Evolutionary conservation across 768 basidiomycete genomes (phyloP), one percentile per base, ranked within the genome.

Genomic region (Lactarius deliciosus): DNA sequence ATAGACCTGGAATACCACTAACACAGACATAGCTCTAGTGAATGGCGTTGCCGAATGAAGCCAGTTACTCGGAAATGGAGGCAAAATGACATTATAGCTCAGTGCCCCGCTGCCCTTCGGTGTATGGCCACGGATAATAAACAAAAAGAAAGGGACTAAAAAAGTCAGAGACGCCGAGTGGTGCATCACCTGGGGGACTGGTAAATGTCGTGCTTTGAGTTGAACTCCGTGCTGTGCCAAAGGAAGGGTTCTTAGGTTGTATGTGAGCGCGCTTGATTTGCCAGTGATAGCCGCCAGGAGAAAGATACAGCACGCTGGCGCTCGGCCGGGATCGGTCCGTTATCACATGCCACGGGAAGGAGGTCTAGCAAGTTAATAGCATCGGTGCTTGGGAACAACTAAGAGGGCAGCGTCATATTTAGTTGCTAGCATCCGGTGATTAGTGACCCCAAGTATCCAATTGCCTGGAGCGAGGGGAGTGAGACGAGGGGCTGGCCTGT

Each of bases 281-380:
- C n/a, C n/a, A n/a, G n/a, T n/a, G 9, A 2, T 34, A 34, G 34
- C 2, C 34, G 7, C 1, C 7, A 32, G 32, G 32, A 32, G 32
- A 32, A 7, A 32, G 32, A 32, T 7, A 32, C 30, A 32, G 30
- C 2, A 8, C 22, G 15, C 50, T 10, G 10, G 50, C 25, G 50
- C 13, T 53, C 50, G 50, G 25, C 50, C 13, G 13, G 25, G 25
- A 5, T 53, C 22, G 50, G 55, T 34, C 55, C 18, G 22, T 34
- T 56, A 32, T 56, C 55, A 56, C 55, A 22, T 56, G 55, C 20
- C 30, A 34, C 25, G 25, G n/a, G n/a, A n/a, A n/a, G n/a, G n/a
- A 28, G 25, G 25, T 28, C 25, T 15, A 18, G 30, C 18, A 6
- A 22, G 41, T 11, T 8, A 13, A 25, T 25, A 25, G 11, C 50